These are phyloP conservation scores for Teratosphaeria zuluensis DNA, from an alignment of 2,329 filamentous ascomycete species.

Conservation along the genomic window DNA sequence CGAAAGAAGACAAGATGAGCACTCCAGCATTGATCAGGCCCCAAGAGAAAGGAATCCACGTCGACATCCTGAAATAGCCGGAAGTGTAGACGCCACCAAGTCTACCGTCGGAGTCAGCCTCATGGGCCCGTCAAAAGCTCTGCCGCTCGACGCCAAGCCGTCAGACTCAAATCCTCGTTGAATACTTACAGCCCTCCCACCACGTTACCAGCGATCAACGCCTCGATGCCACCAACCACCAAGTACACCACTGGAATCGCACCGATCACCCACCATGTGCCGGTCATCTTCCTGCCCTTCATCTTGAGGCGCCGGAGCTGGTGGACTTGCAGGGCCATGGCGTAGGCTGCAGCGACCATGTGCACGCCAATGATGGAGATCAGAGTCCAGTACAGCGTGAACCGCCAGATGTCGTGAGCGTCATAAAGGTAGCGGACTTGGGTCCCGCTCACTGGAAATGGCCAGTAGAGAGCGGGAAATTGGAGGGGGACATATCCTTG, in stretches of 20 bases:
- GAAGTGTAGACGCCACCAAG: conserved; percentile 71
- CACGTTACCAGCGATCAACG: conserved; percentile 68
- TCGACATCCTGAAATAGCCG: conserved; percentile 83
- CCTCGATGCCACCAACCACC: conserved; percentile 64
- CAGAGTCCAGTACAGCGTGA: conserved; percentile 78
- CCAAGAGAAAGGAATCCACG: conserved; percentile 89
- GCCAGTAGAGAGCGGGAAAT: conserved; percentile 79
- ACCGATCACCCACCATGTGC: conserved; percentile 47
- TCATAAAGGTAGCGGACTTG: conserved; percentile 60
- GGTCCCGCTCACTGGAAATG: conserved; percentile 47
- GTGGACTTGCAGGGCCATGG: conserved; percentile 57
- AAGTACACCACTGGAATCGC: conserved; percentile 58
- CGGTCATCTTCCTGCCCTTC: background rate
- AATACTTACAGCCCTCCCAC: conserved; percentile 64
- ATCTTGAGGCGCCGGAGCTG: conserved; percentile 9
- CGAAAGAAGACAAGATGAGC: conserved; percentile 77
- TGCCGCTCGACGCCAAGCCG: background rate
- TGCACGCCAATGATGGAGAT: conserved; percentile 70
- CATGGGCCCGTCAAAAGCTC: background rate
- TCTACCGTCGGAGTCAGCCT: conserved; percentile 33
- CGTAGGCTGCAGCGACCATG: conserved; percentile 59
- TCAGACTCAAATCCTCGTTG: background rate
- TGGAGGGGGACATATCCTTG: conserved; percentile 56
- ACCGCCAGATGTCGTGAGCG: conserved; percentile 71
- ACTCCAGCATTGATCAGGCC: conserved; percentile 73